phyloP scores from a whole-genome alignment of 495 filamentous ascomycete species.

The Annulohypoxylon moriforme region DNA sequence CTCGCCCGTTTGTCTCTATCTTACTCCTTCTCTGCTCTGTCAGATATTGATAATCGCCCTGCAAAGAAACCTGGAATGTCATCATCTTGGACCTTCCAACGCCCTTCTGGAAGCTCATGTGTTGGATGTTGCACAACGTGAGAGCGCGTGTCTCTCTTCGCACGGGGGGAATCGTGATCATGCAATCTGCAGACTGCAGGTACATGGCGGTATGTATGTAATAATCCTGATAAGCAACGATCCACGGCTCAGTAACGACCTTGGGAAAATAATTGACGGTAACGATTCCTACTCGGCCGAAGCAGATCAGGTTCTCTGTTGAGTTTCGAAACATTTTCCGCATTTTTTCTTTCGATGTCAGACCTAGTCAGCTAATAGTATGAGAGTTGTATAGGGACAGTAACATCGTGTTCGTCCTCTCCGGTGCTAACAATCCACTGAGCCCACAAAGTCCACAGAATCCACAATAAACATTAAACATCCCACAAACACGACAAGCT shows the following conservation, averaged over 20 bases:
- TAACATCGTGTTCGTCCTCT: constrained; percentile 1
- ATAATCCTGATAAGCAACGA: constrained; percentile 33
- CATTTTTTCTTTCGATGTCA: constrained; percentile 4
- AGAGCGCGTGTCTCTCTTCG: neutral
- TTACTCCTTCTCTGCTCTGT: constrained; percentile 4
- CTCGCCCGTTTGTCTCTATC: neutral
- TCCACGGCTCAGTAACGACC: constrained; percentile 16
- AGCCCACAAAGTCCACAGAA: neutral
- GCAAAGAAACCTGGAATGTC: neutral
- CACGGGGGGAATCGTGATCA: constrained; percentile 15
- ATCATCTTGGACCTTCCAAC: constrained; percentile 4
- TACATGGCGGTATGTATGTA: constrained; percentile 31
- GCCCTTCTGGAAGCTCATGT: constrained; percentile 25
- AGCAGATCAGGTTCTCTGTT: constrained; percentile 18
- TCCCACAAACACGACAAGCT: neutral
- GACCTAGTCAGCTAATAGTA: neutral
- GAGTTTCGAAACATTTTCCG: neutral
- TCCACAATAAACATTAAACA: neutral
- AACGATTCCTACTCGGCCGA: constrained; percentile 5
- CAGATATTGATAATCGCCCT: constrained; percentile 17
- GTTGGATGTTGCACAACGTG: constrained; percentile 16
- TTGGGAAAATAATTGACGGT: constrained; percentile 3
- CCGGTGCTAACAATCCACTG: neutral
- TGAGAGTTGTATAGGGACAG: neutral
- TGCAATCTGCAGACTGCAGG: constrained; percentile 38